Conservation (phyloP, 768 basidiomycete genomes). For the Mycena maculata region DNA sequence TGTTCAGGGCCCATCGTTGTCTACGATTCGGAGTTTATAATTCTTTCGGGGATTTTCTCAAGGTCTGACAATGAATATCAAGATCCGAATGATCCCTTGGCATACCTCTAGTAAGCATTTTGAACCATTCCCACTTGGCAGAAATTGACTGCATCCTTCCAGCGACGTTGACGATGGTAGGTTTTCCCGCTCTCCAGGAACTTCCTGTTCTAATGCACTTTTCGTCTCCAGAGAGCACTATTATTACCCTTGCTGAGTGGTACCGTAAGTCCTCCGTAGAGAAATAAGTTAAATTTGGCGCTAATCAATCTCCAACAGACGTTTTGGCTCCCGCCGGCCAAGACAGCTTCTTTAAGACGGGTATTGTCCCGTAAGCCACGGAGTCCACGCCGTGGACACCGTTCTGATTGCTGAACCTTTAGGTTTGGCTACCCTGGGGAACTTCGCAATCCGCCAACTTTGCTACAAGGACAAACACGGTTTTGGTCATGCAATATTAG, state of each 20-base stretch:
- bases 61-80: neutral
- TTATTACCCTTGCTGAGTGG: slow-evolving; percentile 53
- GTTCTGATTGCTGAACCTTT: too few species aligned
- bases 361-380: slow-evolving; percentile 45
- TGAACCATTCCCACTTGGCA: too few species aligned
- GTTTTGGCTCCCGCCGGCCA: slow-evolving; percentile 52
- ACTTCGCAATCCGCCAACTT: too few species aligned
- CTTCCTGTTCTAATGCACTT: slow-evolving; percentile 18
- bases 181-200: neutral
- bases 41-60: too few species aligned
- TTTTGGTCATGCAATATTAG: too few species aligned
- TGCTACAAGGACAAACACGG: too few species aligned
- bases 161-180: slow-evolving; percentile 54
- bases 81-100: slow-evolving; percentile 54
- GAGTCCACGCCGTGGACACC: neutral
- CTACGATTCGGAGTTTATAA: slow-evolving; percentile 10
- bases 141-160: neutral
- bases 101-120: slow-evolving; percentile 42
- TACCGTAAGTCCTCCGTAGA: slow-evolving; percentile 21
- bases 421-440: too few species aligned
- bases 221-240: slow-evolving; percentile 38
- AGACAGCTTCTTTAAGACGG: slow-evolving; percentile 46
- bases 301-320: too few species aligned
- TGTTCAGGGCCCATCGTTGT: slow-evolving; percentile 31
- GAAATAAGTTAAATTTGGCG: too few species aligned